Base-by-base conservation (phyloP, 2,329 filamentous ascomycete genomes). In the Botrytis porri region DNA sequence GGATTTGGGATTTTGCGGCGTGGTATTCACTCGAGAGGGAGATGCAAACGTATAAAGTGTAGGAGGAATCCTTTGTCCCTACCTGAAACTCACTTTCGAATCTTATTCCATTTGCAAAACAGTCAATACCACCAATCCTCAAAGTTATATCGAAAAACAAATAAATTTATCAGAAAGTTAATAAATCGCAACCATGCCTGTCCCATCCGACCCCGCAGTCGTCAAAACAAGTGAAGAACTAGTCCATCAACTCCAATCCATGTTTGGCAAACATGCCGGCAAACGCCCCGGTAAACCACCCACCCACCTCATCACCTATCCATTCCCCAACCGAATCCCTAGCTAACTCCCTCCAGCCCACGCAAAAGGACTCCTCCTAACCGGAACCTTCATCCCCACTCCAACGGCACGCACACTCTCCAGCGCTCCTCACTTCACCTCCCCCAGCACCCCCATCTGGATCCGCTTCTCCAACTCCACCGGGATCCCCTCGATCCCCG, bases 401-500 rank as follows among this genome's bases (percentile, higher is more conserved):
- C 4, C 81, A 0, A 77, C 80, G 57, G 86, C 86, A 22, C 77
- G 81, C 4, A 76, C 78, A 14, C 84, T 89, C 32, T 84, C 83
- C 45, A 81, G 74, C 32, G 86, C 86, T 12, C 81, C 82, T 4
- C 86, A 88, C 78, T 86, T 88, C 79, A 83, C 80, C 74, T 74
- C 75, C 22, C 73, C 83, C 1, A 82, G 82, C 32, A 86, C 85
- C 1, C 83, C 85, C 4, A 76, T 88, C 73, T 76, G 74, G 71
- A 75, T 78, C 39, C 86, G 87, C 75, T 88, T 88, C 81, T 86
- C 85, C 32, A 85, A 83, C 76, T 85, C 83, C 20, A 87, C 85
- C 3, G 86, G 86, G 3, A 77, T 87, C 45, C 86, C 86, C 6
- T 74, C 81, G 1, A 83, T 88, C 73, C 84, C 86, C 1, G 86